Percentiles rank a stretch among this genome's conserved stretches.
Evolutionary conservation across 805 yeast species (phyloP).

Genomic region (Saccharomycopsis schoenii): DNA sequence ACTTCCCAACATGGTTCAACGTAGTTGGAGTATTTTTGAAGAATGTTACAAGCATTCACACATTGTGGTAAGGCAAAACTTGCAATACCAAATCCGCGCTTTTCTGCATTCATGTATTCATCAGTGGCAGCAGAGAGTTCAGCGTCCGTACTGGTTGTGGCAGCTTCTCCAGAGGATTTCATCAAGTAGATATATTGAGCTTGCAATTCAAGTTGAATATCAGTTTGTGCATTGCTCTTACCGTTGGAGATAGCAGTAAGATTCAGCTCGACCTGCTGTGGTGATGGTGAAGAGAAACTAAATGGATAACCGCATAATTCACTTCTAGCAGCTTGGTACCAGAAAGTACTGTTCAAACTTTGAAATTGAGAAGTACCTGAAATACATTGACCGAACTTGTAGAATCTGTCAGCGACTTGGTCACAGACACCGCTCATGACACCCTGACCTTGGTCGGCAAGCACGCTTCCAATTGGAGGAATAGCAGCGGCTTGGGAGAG

Average conservation of each 20-base stretch:
- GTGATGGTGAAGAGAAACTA: constrained; percentile 2
- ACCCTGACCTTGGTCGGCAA: neutral
- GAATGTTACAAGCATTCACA: constrained; percentile 3
- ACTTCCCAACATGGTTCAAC: constrained; percentile 12
- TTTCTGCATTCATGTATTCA: neutral
- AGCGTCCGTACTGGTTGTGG: neutral
- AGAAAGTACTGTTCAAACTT: constrained; percentile 7
- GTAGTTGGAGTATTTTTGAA: constrained; percentile 3
- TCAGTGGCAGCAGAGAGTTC: neutral
- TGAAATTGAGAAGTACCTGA: constrained; percentile 6
- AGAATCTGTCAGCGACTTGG: constrained; percentile 6
- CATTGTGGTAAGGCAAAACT: constrained; percentile 4
- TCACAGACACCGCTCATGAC: constrained; percentile 5
- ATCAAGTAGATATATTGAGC: constrained; percentile 10
- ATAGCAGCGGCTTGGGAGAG: constrained; percentile 7
- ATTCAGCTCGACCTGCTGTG: neutral
- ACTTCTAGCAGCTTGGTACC: constrained; percentile 13
- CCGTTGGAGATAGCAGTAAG: neutral
- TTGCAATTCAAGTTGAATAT: constrained; percentile 4
- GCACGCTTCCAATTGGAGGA: neutral
- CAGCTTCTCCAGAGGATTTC: neutral
- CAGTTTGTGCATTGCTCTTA: neutral
- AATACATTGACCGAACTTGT: constrained; percentile 13
- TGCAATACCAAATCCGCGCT: neutral
- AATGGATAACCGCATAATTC: constrained; percentile 11